phyloP scores from a whole-genome alignment of 1,139 yeast species.

The Taphrina communis region DNA sequence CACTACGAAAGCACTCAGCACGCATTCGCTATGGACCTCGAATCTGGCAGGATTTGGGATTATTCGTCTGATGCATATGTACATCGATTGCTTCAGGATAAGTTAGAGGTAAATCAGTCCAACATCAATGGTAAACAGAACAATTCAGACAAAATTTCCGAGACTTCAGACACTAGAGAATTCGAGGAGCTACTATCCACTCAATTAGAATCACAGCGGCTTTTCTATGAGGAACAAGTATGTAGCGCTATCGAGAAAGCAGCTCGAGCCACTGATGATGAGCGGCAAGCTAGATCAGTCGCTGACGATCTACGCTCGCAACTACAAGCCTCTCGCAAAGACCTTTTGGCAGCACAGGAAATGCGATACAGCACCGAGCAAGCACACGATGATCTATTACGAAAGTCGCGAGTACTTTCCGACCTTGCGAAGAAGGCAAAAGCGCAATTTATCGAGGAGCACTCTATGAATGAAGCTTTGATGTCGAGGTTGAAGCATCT shows the following conservation, averaged over 20 bases:
- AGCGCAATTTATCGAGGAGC: conserved; percentile 57
- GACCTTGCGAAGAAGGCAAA: conserved; percentile 49
- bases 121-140: conserved; percentile 24
- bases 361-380: conserved; percentile 44
- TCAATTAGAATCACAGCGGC: conserved; percentile 88
- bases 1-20: conserved; percentile 82
- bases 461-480: conserved; percentile 62
- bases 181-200: conserved; percentile 78
- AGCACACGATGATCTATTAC: conserved; percentile 48
- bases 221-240: conserved; percentile 72
- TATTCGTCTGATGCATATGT: conserved; percentile 92
- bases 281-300: conserved; percentile 49
- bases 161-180: conserved; percentile 68
- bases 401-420: conserved; percentile 50
- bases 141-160: conserved; percentile 15
- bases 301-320: not conserved
- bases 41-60: conserved; percentile 92
- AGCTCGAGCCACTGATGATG: conserved; percentile 50
- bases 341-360: conserved; percentile 43
- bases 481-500: conserved; percentile 63
- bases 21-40: conserved; percentile 88
- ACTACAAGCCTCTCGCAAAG: conserved; percentile 45
- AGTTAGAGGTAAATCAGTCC: conserved; percentile 67
- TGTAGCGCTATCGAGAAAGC: conserved; percentile 55
- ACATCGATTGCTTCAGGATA: conserved; percentile 82